Base-by-base conservation (phyloP, 1,139 yeast genomes). In the Pneumocystis carinii region DNA sequence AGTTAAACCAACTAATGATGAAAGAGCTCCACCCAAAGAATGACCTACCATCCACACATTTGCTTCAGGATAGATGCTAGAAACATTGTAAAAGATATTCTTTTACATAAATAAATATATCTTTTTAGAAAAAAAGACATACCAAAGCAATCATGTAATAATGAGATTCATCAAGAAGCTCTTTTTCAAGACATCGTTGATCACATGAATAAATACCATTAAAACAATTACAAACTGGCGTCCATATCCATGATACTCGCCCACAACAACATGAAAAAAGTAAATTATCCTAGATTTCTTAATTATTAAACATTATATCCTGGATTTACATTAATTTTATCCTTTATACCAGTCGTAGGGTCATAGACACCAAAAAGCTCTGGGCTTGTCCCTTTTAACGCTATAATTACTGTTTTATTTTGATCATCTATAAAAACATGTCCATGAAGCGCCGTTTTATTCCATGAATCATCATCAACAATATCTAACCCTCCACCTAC, bases 251-350 rank as follows among this genome's bases (percentile, higher is more conserved):
- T 64, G 94, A 83, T 7, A 92, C 85, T 55, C 97, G 79, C 0
- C 97, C 98, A 76, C 99, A 92, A 73, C 99, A 92, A 73, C 99
- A 92, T 19, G 95, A 87, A 72, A 92, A 92, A 59, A 92, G 75
- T 64, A 92, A 73, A 72, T 92, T 92, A 72, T 94, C 98, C 67
- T 67, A 60, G 6, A 29, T 14, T 38, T 38, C 6, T 38, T 27
- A 38, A 24, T 38, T 4, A 55, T 14, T 37, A 10, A 5, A 39
- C 17, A 61, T 29, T 1, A 1, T 14, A 24, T 12, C 29, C 7
- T 39, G 2, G 15, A 38, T 59, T 60, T 27, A 66, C 68, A 72
- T 92, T 92, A 48, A 80, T 75, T 73, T 89, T 89, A 72, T 92
- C 99, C 66, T 82, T 83, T 1, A 79, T 81, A 0, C 87, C 85